These are phyloP conservation scores for Aegilops sharonensis DNA, from an alignment of 176 grass and related monocot genomes.

Conservation along the genomic window DNA sequence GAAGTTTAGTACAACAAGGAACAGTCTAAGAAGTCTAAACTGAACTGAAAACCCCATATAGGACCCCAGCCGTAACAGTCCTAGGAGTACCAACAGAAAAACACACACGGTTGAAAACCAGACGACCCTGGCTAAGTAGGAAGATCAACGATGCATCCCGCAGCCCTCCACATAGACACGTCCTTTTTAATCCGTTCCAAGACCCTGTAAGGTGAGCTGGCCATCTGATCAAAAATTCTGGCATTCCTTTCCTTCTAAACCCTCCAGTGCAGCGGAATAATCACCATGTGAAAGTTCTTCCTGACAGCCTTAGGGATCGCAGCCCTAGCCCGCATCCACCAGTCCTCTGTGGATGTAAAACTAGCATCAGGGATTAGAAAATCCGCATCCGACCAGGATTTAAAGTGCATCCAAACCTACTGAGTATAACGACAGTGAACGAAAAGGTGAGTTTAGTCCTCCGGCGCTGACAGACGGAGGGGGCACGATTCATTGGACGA, in stretches of 20 bases:
- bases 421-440: no score
- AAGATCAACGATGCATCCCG: background rate
- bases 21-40: no score
- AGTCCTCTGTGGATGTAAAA: background rate
- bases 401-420: background rate
- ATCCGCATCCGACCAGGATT: background rate
- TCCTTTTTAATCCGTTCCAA: background rate
- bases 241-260: background rate
- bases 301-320: background rate
- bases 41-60: no score
- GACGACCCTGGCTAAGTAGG: background rate
- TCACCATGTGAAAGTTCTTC: background rate
- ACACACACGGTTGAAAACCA: no score
- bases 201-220: accelerated
- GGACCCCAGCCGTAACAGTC: no score
- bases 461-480: no score
- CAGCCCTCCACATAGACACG: background rate
- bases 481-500: no score
- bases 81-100: no score
- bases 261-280: background rate
- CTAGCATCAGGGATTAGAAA: background rate
- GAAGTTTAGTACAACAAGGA: no score
- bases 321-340: background rate
- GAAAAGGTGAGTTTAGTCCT: no score
- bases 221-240: background rate